These are phyloP conservation scores for Aspergillus latus DNA, from an alignment of 2,329 filamentous ascomycete genomes.

Conservation along the genomic window DNA sequence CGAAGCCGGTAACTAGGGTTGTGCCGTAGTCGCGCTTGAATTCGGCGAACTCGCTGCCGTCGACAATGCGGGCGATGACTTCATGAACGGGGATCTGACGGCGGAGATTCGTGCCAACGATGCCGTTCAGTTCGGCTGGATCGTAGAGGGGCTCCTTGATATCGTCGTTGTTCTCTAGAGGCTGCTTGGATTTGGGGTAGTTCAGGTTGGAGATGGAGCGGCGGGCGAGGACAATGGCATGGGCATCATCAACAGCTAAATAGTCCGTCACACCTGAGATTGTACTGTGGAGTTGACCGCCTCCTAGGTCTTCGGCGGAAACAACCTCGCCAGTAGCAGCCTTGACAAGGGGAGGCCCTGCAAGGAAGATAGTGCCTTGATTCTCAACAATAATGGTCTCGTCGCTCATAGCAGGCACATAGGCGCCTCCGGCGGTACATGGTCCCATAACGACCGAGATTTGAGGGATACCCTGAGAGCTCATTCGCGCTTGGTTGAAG, in stretches of 20 bases:
- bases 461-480: constrained; percentile 81
- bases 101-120: constrained; percentile 86
- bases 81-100: constrained; percentile 83
- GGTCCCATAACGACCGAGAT: constrained; percentile 96
- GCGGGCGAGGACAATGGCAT: constrained; percentile 81
- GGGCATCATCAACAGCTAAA: constrained; percentile 88
- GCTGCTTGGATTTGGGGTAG: constrained; percentile 61
- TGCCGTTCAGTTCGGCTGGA: constrained; percentile 76
- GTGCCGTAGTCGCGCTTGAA: constrained; percentile 92
- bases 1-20: constrained; percentile 90
- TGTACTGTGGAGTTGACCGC: constrained; percentile 83
- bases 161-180: constrained; percentile 15
- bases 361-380: constrained; percentile 96
- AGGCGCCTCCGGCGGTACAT: constrained; percentile 92
- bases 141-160: constrained; percentile 79
- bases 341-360: constrained; percentile 90
- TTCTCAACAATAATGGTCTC: constrained; percentile 95
- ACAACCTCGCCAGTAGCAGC: constrained; percentile 93
- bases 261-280: constrained; percentile 95
- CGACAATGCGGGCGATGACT: constrained; percentile 88
- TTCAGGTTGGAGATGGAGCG: constrained; percentile 86
- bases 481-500: constrained; percentile 97
- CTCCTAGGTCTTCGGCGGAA: constrained; percentile 84
- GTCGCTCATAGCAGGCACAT: constrained; percentile 96
- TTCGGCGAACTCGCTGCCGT: constrained; percentile 84